These are phyloP conservation scores for Dipteronia dyeriana DNA, from an alignment of 345 rosid species.

Conservation along the genomic window DNA sequence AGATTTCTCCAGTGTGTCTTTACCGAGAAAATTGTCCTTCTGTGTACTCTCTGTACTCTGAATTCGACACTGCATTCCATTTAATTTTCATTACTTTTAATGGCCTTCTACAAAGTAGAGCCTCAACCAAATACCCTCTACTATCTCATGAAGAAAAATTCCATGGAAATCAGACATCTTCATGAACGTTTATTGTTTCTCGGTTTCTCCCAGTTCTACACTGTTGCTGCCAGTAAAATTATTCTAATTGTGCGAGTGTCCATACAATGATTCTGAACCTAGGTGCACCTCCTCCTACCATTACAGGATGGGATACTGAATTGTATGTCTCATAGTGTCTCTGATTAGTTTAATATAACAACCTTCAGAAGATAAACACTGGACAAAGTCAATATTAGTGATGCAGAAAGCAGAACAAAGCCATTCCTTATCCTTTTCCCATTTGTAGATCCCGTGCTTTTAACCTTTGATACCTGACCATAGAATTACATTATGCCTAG, in stretches of 20 bases:
- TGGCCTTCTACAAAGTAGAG: not conserved
- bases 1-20: not conserved
- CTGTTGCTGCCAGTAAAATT: no score
- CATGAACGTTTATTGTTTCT: not conserved
- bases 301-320: not conserved
- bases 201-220: no score
- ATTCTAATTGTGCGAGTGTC: not conserved
- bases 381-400: not conserved
- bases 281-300: not conserved
- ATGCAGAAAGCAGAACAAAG: not conserved
- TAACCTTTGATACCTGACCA: not conserved
- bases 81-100: not conserved
- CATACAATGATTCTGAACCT: not conserved
- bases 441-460: not conserved
- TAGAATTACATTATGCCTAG: not conserved
- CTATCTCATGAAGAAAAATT: not conserved
- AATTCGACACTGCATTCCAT: not conserved
- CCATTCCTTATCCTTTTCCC: not conserved
- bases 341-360: not conserved
- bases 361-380: not conserved
- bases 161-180: not conserved
- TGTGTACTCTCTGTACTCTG: not conserved
- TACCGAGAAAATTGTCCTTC: not conserved
- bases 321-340: not conserved
- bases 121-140: not conserved